Evolutionary conservation across 352 stramenopile genomes (phyloP).

Genomic region (Phytophthora ramorum): DNA sequence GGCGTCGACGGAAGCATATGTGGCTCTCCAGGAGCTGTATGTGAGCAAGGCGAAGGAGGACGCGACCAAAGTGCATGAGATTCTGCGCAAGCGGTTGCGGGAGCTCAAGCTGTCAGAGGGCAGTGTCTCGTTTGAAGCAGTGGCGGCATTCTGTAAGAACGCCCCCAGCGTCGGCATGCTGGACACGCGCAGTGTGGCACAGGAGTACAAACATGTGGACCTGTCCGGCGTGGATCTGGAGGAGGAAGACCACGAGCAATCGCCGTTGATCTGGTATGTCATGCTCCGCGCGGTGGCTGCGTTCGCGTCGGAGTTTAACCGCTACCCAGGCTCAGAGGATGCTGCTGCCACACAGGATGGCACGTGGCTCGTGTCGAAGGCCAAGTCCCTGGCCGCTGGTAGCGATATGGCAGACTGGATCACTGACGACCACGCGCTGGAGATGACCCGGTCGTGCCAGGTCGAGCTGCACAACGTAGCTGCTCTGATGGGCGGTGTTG

Average conservation of each 20-base stretch:
- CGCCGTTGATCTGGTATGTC: slow-evolving; percentile 96
- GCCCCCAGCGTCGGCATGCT: slow-evolving; percentile 85
- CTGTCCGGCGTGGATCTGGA: slow-evolving; percentile 77
- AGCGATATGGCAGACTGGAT: slow-evolving; percentile 58
- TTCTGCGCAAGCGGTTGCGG: slow-evolving; percentile 42
- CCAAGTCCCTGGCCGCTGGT: slow-evolving; percentile 44
- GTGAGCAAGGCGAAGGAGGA: slow-evolving; percentile 88
- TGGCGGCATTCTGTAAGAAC: slow-evolving; percentile 95
- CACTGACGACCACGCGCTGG: slow-evolving; percentile 79
- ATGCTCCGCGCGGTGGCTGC: slow-evolving; percentile 83
- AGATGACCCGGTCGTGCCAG: slow-evolving; percentile 93
- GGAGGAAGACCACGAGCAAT: slow-evolving; percentile 87
- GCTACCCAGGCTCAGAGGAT: slow-evolving; percentile 85
- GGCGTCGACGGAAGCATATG: slow-evolving; percentile 93
- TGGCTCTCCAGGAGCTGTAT: slow-evolving; percentile 95
- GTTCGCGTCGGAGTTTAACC: slow-evolving; percentile 60
- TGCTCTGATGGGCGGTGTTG: slow-evolving; percentile 95
- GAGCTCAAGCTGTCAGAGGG: slow-evolving; percentile 39
- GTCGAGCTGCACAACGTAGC: slow-evolving; percentile 95
- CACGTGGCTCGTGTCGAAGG: slow-evolving; percentile 65
- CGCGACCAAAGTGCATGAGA: slow-evolving; percentile 43
- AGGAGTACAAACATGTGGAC: slow-evolving; percentile 84
- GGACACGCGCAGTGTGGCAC: slow-evolving; percentile 77
- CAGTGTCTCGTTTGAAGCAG: slow-evolving; percentile 65
- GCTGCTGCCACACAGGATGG: slow-evolving; percentile 61